Evolutionary conservation across 2,329 filamentous ascomycete species (phyloP).

Genomic region (Exophiala alcalophila): DNA sequence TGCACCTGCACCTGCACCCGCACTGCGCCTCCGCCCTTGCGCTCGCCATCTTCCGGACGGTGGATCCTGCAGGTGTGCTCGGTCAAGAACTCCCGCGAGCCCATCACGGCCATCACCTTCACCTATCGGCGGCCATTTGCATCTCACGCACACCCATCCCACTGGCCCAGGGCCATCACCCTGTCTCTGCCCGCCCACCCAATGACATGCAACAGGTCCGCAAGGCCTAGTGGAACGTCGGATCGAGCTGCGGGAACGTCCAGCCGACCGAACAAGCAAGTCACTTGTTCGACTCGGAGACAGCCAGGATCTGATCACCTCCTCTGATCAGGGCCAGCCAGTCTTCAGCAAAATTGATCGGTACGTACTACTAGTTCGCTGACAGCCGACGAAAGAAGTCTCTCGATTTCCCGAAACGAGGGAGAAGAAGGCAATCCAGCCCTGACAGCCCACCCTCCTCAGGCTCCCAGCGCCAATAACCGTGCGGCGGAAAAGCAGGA

Average conservation of each 20-base stretch:
- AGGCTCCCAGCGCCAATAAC: conserved; percentile 14
- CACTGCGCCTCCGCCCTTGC: conserved; percentile 18
- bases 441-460: conserved; percentile 5
- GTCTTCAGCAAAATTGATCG: too few species aligned
- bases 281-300: not conserved
- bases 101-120: conserved; percentile 7
- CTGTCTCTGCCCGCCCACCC: not conserved
- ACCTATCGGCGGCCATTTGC: not conserved
- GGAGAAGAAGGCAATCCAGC: not conserved
- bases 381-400: too few species aligned
- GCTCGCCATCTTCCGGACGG: conserved; percentile 22
- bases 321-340: too few species aligned
- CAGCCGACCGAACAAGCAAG: conserved; percentile 6
- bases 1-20: conserved; percentile 3
- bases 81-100: conserved; percentile 16
- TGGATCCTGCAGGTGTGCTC: conserved; percentile 16
- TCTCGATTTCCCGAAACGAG: conserved; percentile 1
- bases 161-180: too few species aligned
- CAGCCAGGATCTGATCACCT: not conserved
- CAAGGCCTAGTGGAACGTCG: conserved; percentile 10
- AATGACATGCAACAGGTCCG: conserved; percentile 1
- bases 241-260: conserved; percentile 13
- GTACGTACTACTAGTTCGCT: too few species aligned
- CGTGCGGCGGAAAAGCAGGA: conserved; percentile 3
- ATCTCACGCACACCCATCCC: not conserved